phyloP scores from a whole-genome alignment of 148 eudicot genomes.

The Dianthus caryophyllus region DNA sequence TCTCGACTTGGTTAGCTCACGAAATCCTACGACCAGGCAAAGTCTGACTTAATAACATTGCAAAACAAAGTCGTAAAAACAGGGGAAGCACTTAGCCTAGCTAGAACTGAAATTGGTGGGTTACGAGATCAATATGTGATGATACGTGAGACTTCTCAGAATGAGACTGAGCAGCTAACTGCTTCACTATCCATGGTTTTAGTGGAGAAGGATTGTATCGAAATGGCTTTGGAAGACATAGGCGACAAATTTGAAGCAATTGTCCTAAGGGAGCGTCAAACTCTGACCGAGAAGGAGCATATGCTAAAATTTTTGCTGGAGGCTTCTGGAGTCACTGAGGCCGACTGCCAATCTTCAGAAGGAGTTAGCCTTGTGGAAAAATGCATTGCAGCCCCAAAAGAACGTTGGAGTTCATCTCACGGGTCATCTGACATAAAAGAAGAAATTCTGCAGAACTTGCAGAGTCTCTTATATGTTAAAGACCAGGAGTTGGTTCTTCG shows the following conservation, averaged over 20 bases:
- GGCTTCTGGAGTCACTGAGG: conserved; percentile 52
- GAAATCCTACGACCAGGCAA: conserved; percentile 53
- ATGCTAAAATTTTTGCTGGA: conserved; percentile 48
- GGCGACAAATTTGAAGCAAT: conserved; percentile 34
- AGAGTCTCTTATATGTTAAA: conserved; percentile 52
- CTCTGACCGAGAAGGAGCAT: conserved; percentile 51
- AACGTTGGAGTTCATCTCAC: conserved; percentile 27
- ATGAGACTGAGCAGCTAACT: conserved; percentile 47
- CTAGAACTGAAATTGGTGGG: conserved; percentile 39
- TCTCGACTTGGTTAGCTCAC: conserved; percentile 59
- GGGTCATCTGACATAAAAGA: conserved; percentile 36
- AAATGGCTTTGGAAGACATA: conserved; percentile 55
- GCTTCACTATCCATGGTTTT: conserved; percentile 47
- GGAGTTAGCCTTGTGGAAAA: conserved; percentile 40
- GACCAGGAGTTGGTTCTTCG: conserved; percentile 51
- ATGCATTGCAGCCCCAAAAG: conserved; percentile 51
- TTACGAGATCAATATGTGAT: conserved; percentile 49
- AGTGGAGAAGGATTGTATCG: conserved; percentile 53
- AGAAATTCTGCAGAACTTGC: conserved; percentile 48
- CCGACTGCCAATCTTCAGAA: conserved; percentile 32
- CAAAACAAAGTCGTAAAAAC: conserved; percentile 43
- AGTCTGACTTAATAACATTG: conserved; percentile 43
- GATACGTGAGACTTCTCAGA: conserved; percentile 40
- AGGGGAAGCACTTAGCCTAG: conserved; percentile 44
- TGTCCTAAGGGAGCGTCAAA: conserved; percentile 42